phyloP scores from a whole-genome alignment of 179 eudicot species.

The Dionaea muscipula region DNA sequence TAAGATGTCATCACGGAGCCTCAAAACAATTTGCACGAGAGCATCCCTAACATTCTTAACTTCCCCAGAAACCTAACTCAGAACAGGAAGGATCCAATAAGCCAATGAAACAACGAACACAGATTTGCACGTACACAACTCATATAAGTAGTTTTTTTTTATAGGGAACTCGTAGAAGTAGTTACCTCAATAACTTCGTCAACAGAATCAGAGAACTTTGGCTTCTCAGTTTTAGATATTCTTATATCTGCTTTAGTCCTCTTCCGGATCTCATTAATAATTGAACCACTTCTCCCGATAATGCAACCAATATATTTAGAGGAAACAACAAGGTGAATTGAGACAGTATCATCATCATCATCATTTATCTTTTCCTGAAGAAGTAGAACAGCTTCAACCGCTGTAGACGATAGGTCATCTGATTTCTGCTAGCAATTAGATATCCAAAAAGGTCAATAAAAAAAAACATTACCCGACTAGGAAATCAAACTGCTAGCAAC shows the following conservation, averaged over 20 bases:
- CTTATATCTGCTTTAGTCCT: conserved; percentile 66
- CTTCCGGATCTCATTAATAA: conserved; percentile 77
- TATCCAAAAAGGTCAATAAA: background rate
- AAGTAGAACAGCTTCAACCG: conserved; percentile 83
- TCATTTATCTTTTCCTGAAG: conserved; percentile 90
- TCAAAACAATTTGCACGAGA: conserved; percentile 69
- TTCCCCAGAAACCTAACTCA: conserved; percentile 63
- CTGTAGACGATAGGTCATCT: conserved; percentile 74
- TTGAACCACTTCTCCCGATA: conserved; percentile 82
- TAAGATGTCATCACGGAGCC: conserved; percentile 77
- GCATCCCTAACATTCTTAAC: conserved; percentile 82
- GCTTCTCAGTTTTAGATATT: conserved; percentile 67
- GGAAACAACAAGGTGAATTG: conserved; percentile 57
- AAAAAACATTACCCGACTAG: background rate
- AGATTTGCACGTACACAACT: no score
- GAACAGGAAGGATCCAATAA: background rate
- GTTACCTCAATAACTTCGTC: conserved; percentile 76
- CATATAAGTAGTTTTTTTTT: no score
- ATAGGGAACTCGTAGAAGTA: no score
- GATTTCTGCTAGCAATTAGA: conserved; percentile 31
- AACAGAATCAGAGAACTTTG: conserved; percentile 39
- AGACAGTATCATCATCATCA: conserved; percentile 58
- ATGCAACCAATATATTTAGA: conserved; percentile 76
- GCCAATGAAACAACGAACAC: no score
- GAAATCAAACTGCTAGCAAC: background rate